These are phyloP conservation scores for Pochonia chlamydosporia DNA, from an alignment of 2,329 filamentous ascomycete genomes.

Conservation along the genomic window DNA sequence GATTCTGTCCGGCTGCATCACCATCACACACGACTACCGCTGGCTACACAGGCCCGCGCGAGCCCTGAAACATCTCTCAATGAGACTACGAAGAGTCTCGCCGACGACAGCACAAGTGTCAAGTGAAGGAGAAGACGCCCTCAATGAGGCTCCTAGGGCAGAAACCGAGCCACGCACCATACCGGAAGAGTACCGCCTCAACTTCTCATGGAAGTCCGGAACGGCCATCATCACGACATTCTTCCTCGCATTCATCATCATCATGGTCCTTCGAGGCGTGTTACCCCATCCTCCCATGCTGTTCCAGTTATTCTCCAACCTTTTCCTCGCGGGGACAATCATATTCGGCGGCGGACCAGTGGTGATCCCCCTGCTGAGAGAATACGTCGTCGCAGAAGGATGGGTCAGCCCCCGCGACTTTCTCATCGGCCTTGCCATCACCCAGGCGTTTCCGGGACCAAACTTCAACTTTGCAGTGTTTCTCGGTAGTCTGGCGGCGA, in stretches of 20 bases:
- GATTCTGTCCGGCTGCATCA: constrained; percentile 43
- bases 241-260: constrained; percentile 47
- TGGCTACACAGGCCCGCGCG: constrained; percentile 34
- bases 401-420: constrained; percentile 70
- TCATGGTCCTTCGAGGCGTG: constrained; percentile 47
- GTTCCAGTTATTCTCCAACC: constrained; percentile 62
- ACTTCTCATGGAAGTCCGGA: constrained; percentile 41
- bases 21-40: constrained; percentile 50
- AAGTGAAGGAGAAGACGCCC: neutral
- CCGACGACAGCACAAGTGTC: neutral
- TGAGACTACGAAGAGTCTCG: neutral
- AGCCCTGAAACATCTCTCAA: neutral
- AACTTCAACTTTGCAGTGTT: constrained; percentile 51
- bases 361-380: constrained; percentile 56
- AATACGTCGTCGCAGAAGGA: constrained; percentile 59
- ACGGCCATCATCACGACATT: constrained; percentile 39
- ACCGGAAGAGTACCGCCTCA: constrained; percentile 22
- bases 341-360: constrained; percentile 61
- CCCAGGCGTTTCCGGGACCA: constrained; percentile 58
- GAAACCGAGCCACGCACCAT: neutral
- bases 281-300: constrained; percentile 35
- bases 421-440: constrained; percentile 65
- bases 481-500: constrained; percentile 44
- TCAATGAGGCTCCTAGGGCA: neutral
- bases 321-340: constrained; percentile 68